Base-by-base conservation (phyloP, 2,329 filamentous ascomycete species). In the Fusarium sp. region DNA sequence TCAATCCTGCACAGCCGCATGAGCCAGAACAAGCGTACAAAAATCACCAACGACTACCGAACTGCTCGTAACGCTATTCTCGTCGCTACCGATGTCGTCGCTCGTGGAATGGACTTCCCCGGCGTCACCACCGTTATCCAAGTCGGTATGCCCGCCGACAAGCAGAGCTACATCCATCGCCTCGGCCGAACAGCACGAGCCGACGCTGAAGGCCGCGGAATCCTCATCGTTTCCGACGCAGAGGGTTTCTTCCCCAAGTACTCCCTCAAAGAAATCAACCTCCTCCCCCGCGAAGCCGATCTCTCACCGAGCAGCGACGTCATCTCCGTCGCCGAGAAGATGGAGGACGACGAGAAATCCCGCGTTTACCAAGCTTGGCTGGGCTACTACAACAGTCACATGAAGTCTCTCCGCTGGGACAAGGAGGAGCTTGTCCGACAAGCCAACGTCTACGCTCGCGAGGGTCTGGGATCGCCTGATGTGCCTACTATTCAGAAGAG, bases 101-200 rank as follows among this genome's bases (percentile, higher is more conserved):
- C 91, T 16, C 89, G 91, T 71, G 91, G 91, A 73, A 92, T 93
- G 89, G 91, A 93, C 76, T 92, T 92, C 78, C 91, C 91, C 1
- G 85, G 87, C n/a, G 90, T 92, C 41, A 91, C 89, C 21, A 88
- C 90, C 69, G 89, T 92, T 60, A 86, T 92, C 74, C 90, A 92
- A 78, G 81, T 90, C 23, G 89, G 90, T 60, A 79, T 90, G 9
- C 89, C 90, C 15, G 81, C 83, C 9, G 86, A 88, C 73, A 86
- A 87, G 70, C 88, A 92, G 78, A 87, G 88, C 52, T 92, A 92
- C 81, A 88, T 92, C 65, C 91, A 92, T 78, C 89, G 90, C 45
- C 84, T 92, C 18, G 90, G 91, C 59, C 89, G 90, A 51, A 92
- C 91, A 5, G 90, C 87, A 10, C 89, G 91, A 61, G 89, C 89